Evolutionary conservation across 2,329 filamentous ascomycete species (phyloP), one percentile per base, ranked within the genome.

Genomic region (Dactylellina cionopaga): DNA sequence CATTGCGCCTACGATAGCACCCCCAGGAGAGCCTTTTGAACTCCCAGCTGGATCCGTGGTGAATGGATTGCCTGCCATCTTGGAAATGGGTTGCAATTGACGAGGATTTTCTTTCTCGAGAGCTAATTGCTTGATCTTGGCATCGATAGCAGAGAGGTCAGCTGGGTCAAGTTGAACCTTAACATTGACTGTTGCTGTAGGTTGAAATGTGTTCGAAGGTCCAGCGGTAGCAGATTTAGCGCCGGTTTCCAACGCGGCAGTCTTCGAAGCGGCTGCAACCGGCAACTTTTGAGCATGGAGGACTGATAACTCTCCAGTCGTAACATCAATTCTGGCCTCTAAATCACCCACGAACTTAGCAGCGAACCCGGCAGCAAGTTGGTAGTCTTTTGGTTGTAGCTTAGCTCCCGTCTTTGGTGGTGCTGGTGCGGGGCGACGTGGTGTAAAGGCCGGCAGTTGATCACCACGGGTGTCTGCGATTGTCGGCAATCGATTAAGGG

Each of bases 21-120:
- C 11, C 9, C 13, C 11, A 25, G 43, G 4, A 15, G 44, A n/a
- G n/a, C n/a, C n/a, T n/a, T n/a, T 44, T 4, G 29, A 13, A 24
- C 11, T 24, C 15, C n/a, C n/a, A n/a, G 11, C n/a, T 2, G 33
- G 9, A 7, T 71, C 66, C 2, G 13, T 29, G 35, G 5, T 43
- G 47, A 56, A 70, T 5, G 19, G 24, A 25, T 11, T 49, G 15
- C 41, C 49, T 44, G 29, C 17, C 6, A 52, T 15, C 29, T 64
- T 58, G 3, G 66, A 63, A 7, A 72, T 44, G 5, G 59, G 24
- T 13, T 39, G 46, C 1, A 72, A 37, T 25, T 72, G 54, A n/a
- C 68, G 68, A 46, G 68, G 68, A n/a, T 72, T 72, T 9, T 54
- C 33, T 37, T 54, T 46, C 15, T 72, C 68, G 5, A 65, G 19